phyloP scores from a whole-genome alignment of 805 yeast species.

The Starmera dryadoides region DNA sequence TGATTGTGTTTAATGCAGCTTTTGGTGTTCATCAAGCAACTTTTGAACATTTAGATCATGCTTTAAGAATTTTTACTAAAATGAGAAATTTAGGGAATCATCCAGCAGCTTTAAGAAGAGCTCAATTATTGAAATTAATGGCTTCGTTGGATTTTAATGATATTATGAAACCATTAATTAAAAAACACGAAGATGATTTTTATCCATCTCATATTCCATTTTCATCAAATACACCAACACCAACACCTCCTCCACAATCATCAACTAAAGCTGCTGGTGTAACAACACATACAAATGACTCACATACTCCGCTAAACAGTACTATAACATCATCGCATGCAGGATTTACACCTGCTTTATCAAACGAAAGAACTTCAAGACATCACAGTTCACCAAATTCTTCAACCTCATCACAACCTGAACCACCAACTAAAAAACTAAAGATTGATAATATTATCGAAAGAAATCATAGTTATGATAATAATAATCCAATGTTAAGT shows the following conservation, averaged over 20 bases:
- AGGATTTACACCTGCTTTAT: not conserved
- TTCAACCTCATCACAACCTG: constrained; percentile 1
- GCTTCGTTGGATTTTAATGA: constrained; percentile 64
- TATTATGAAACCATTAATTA: constrained; percentile 47
- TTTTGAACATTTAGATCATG: constrained; percentile 63
- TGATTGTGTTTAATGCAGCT: constrained; percentile 67
- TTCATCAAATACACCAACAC: constrained; percentile 8
- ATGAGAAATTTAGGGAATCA: constrained; percentile 76
- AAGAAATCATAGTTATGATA: not conserved
- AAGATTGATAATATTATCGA: constrained; percentile 11
- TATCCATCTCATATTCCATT: constrained; percentile 15
- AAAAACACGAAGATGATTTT: constrained; percentile 49
- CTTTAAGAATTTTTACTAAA: constrained; percentile 57
- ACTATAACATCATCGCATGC: too few species aligned
- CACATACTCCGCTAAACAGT: not conserved
- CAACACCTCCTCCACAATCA: not conserved
- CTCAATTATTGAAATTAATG: constrained; percentile 60
- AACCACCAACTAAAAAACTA: constrained; percentile 5
- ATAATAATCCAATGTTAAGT: constrained; percentile 8
- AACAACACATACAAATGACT: not conserved
- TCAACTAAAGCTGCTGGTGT: too few species aligned
- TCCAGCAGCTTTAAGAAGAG: constrained; percentile 71
- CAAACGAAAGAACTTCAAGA: constrained; percentile 2
- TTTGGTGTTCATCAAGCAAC: constrained; percentile 81
- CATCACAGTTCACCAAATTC: constrained; percentile 7